Evolutionary conservation across 257 asterid species (phyloP).

Genomic region (Cordia subcordata): DNA sequence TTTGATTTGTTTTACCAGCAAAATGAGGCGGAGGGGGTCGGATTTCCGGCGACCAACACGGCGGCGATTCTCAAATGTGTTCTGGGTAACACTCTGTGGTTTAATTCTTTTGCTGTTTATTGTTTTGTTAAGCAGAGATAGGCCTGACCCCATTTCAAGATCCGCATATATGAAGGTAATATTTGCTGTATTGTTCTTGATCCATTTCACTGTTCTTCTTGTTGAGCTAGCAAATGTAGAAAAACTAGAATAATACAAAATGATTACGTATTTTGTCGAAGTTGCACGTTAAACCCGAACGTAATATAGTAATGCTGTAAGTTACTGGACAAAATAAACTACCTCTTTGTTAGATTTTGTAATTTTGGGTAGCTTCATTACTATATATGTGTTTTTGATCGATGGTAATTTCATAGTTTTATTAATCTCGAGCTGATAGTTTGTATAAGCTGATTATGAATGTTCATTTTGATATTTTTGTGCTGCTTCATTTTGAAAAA

Average conservation of each 20-base stretch:
- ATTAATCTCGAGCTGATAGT: not conserved
- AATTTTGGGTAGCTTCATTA: not conserved
- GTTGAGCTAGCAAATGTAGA: not conserved
- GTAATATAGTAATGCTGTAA: no score
- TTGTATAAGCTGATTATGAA: no score
- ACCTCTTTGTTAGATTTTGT: no score
- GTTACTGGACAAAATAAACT: no score
- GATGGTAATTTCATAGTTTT: not conserved
- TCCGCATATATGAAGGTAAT: slow-evolving; percentile 58
- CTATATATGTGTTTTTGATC: not conserved
- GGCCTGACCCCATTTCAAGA: slow-evolving; percentile 51
- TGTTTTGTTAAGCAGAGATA: slow-evolving; percentile 53
- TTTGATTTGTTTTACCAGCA: not conserved
- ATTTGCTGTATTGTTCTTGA: not conserved
- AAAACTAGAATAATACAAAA: no score
- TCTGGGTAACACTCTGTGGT: slow-evolving; percentile 65
- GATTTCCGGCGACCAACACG: slow-evolving; percentile 77
- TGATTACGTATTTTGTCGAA: no score
- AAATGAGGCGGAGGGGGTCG: slow-evolving; percentile 73
- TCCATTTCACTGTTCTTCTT: not conserved
- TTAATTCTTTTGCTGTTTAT: slow-evolving; percentile 54
- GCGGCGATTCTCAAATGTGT: slow-evolving; percentile 59
- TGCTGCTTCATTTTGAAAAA: not conserved
- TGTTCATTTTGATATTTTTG: not conserved
- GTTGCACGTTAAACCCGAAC: no score